Percentiles rank a stretch among this genome's conserved stretches.
These are phyloP conservation scores for Lentinula lateritia DNA, from an alignment of 768 basidiomycete genomes.

Conservation along the genomic window DNA sequence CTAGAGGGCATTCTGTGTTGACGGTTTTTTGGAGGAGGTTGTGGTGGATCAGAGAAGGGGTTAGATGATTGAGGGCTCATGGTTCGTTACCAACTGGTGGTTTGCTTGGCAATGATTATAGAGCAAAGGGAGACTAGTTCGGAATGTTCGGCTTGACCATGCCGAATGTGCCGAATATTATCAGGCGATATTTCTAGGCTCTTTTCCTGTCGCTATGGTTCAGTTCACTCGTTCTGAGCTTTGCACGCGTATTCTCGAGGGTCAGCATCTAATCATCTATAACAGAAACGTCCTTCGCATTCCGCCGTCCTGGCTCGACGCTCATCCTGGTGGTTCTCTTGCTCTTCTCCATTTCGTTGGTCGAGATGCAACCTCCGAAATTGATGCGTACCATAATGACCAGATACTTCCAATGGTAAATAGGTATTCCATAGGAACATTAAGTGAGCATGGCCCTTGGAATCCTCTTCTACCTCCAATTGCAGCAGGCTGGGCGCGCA, in stretches of 20 bases:
- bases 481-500: constrained; percentile 77
- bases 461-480: constrained; percentile 81
- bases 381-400: constrained; percentile 82
- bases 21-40: constrained; percentile 26
- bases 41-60: constrained; percentile 12
- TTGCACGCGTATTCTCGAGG: constrained; percentile 65
- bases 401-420: constrained; percentile 50
- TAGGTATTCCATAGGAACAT: constrained; percentile 64
- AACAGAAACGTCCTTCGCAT: constrained; percentile 57
- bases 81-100: background rate
- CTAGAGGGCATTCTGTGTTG: constrained; percentile 18
- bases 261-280: constrained; percentile 75
- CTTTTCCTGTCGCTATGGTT: background rate
- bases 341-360: constrained; percentile 93
- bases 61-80: background rate
- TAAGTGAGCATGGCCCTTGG: constrained; percentile 63
- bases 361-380: constrained; percentile 91
- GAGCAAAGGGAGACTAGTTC: background rate
- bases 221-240: constrained; percentile 44
- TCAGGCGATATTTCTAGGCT: background rate
- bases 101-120: constrained; percentile 1
- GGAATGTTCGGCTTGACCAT: background rate
- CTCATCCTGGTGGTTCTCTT: constrained; percentile 87
- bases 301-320: constrained; percentile 69
- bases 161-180: background rate